Percentiles rank a stretch among this genome's conserved stretches.
phyloP scores from a whole-genome alignment of 257 asterid genomes.

The Salvia hispanica region DNA sequence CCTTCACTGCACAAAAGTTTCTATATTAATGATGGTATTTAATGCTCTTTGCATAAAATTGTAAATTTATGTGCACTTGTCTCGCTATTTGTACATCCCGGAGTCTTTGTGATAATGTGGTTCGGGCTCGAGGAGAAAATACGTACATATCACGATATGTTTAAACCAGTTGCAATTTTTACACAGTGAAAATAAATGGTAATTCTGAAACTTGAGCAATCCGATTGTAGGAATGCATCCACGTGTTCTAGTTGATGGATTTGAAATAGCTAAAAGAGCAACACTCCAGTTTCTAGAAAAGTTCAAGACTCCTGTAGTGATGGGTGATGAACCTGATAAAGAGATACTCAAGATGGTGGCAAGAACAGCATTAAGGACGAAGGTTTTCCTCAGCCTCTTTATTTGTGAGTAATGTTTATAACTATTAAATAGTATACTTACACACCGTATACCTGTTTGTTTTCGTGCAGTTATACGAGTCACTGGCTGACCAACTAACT shows the following conservation, averaged over 20 bases:
- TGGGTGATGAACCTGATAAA: conserved; percentile 90
- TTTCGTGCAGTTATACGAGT: conserved; percentile 74
- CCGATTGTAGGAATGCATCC: conserved; percentile 94
- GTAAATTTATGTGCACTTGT: neutral
- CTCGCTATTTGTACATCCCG: neutral
- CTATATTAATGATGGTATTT: neutral
- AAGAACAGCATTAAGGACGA: conserved; percentile 91
- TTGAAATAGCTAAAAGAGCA: conserved; percentile 93
- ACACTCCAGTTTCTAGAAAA: conserved; percentile 86
- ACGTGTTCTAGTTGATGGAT: conserved; percentile 94
- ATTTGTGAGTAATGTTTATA: neutral
- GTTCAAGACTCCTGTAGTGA: conserved; percentile 90
- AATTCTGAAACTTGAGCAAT: conserved; percentile 24
- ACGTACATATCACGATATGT: conserved; percentile 1
- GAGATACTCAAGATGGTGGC: conserved; percentile 98
- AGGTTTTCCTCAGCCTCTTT: conserved; percentile 51
- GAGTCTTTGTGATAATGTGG: neutral
- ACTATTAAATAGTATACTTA: conserved; percentile 13
- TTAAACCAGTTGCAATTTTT: conserved; percentile 18
- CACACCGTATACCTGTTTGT: conserved; percentile 14
- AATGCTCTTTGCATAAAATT: neutral
- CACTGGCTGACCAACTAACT: conserved; percentile 87
- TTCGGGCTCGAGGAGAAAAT: conserved; percentile 4
- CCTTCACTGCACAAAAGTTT: neutral
- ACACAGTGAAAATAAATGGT: conserved; percentile 16